phyloP scores from a whole-genome alignment of 176 grass and related monocot species.

The Urochloa ruziziensis region DNA sequence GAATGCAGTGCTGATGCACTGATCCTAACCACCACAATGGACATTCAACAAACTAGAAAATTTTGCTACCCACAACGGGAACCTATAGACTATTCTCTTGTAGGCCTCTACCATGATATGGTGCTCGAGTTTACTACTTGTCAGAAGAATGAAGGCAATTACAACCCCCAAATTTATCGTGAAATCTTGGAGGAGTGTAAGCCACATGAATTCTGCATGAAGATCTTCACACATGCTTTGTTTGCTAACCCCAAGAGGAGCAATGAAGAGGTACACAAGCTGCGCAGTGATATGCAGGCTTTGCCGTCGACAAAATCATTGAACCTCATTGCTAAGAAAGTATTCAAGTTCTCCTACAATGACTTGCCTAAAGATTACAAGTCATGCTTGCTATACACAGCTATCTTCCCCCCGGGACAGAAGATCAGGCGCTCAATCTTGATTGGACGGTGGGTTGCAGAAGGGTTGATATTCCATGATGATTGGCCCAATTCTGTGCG shows the following conservation, averaged over 20 bases:
- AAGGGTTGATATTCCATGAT: neutral
- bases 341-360: neutral
- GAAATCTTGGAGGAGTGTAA: neutral
- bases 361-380: neutral
- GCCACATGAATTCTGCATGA: slow-evolving; percentile 13
- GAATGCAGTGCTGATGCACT: accelerated
- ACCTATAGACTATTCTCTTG: slow-evolving; percentile 3
- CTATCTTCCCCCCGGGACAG: neutral
- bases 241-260: slow-evolving; percentile 15
- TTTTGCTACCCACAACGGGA: neutral
- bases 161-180: neutral
- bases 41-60: neutral
- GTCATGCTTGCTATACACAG: slow-evolving; percentile 18
- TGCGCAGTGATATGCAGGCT: neutral
- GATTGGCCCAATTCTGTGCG: neutral
- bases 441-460: neutral
- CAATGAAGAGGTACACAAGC: neutral
- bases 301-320: neutral
- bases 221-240: slow-evolving; percentile 5
- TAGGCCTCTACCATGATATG: neutral
- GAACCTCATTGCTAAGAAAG: too few species aligned
- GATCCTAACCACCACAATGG: neutral
- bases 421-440: slow-evolving; percentile 9
- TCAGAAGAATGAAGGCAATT: neutral
- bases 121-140: neutral